These are phyloP conservation scores for Eucalyptus tenuipes DNA, from an alignment of 345 rosid species.

Conservation along the genomic window DNA sequence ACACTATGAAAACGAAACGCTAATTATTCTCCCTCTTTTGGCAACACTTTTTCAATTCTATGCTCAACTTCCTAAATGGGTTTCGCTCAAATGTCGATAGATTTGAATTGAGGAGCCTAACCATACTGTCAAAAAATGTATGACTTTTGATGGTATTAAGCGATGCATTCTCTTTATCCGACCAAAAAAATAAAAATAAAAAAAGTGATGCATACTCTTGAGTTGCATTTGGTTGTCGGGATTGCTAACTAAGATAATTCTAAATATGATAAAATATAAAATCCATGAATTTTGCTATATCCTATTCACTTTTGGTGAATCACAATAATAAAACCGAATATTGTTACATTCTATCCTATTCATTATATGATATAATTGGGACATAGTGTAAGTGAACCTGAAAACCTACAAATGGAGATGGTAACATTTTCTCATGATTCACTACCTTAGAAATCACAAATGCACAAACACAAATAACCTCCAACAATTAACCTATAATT, in stretches of 20 bases:
- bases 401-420: background rate
- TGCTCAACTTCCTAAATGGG: background rate
- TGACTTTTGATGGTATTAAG: background rate
- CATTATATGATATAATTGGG: background rate
- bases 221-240: accelerated
- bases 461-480: background rate
- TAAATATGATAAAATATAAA: background rate
- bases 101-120: background rate
- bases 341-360: accelerated
- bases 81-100: background rate
- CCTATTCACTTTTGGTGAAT: background rate
- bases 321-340: background rate
- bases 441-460: background rate
- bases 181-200: too few relatives aligned
- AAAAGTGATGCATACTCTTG: too few relatives aligned
- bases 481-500: background rate
- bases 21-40: background rate
- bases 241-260: background rate
- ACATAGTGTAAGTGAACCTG: background rate
- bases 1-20: background rate
- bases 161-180: background rate
- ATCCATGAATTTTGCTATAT: background rate
- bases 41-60: background rate
- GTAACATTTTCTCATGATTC: background rate
- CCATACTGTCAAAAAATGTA: background rate